Base-by-base conservation (phyloP, 345 rosid species). In the Citrus maxima region DNA sequence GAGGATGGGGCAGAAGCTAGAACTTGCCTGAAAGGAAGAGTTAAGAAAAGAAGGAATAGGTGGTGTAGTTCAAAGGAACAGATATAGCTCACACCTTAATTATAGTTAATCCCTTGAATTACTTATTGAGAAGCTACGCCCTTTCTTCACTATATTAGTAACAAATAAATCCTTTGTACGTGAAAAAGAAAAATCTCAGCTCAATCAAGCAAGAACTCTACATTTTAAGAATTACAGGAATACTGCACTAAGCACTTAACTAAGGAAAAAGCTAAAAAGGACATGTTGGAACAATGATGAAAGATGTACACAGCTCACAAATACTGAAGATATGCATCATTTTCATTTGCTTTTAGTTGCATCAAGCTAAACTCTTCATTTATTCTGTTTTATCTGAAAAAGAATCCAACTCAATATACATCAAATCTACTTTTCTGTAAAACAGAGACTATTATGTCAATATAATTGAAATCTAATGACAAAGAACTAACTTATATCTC, bases 321-420 rank as follows among this genome's bases (percentile, higher is more conserved):
- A 54, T 13, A 37, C 56, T 76, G 42, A 54, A 67, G 18, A 37
- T 2, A 14, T 24, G 35, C 61, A 38, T 28, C 24, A 6, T 2
- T 30, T 66, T 49, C 78, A 76, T 76, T 49, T 65, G 63, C 24
- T 73, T 14, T 58, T 38, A 40, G 25, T 61, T 76, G 63, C 22
- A 54, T 54, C n/a, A 61, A 40, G 2, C 55, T 24, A 18, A 19
- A 54, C 58, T 18, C 58, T 18, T 54, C 22, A 54, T 54, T 54
- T 18, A 55, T 30, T 14, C 38, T 66, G 6, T 18, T 27, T 37
- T 73, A 24, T 49, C 9, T 7, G 30, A 58, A 63, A 40, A 10
- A 40, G 9, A 65, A 30, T 32, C 42, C 34, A 63, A 63, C 42
- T 63, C 67, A 49, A 49, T 30, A 18, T 32, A 13, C n/a, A 75